Evolutionary conservation across 2,329 filamentous ascomycete species (phyloP).

Genomic region (Macrophomina phaseolina): DNA sequence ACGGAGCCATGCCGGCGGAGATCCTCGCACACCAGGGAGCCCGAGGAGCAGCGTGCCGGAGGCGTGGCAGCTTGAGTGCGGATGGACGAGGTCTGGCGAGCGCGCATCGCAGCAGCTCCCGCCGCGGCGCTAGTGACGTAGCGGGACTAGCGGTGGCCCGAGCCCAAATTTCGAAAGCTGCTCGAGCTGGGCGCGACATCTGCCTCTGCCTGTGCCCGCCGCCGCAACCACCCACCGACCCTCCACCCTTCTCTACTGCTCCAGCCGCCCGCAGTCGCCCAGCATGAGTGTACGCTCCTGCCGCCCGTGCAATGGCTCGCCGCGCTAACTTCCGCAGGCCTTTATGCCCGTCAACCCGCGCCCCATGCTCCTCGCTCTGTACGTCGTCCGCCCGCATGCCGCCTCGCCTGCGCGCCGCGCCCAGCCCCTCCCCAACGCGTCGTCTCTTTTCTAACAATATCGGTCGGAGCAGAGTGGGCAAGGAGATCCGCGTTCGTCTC

Average conservation of each 20-base stretch:
- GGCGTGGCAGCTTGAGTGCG: neutral
- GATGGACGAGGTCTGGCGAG: neutral
- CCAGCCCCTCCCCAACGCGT: neutral
- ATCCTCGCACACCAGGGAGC: neutral
- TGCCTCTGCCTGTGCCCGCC: neutral
- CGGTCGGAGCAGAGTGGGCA: slow-evolving; percentile 67
- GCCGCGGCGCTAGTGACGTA: slow-evolving; percentile 11
- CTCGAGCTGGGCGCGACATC: slow-evolving; percentile 10
- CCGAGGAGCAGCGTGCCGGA: neutral
- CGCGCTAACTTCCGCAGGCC: slow-evolving; percentile 9
- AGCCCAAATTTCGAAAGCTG: slow-evolving; percentile 28
- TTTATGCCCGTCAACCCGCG: slow-evolving; percentile 96
- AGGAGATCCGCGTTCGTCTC: slow-evolving; percentile 86
- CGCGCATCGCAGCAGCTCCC: neutral
- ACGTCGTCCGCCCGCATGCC: slow-evolving; percentile 47
- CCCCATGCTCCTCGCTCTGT: slow-evolving; percentile 93
- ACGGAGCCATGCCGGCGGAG: neutral
- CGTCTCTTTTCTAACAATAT: neutral
- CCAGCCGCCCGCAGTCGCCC: neutral
- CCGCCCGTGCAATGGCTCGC: neutral
- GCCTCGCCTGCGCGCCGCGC: neutral
- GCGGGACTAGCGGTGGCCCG: slow-evolving; percentile 5
- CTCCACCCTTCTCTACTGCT: neutral
- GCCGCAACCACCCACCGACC: slow-evolving; percentile 1
- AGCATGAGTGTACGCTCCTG: slow-evolving; percentile 20